phyloP scores from a whole-genome alignment of 208 protist species.

The Wallacemonas sp. region DNA sequence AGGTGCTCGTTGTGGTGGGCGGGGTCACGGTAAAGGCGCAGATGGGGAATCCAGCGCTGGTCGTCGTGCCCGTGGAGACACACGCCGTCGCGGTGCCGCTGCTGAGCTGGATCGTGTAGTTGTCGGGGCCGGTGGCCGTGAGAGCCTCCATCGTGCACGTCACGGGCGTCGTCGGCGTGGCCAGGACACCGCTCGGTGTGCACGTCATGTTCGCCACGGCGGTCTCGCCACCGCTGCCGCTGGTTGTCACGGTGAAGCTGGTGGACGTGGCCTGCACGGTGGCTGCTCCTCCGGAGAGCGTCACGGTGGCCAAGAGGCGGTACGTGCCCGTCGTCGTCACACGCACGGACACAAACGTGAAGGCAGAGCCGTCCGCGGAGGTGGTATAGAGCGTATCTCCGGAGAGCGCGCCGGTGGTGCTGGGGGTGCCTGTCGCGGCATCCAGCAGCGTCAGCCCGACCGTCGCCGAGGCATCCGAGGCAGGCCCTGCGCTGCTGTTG shows the following conservation, averaged over 20 bases:
- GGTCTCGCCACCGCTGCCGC: conserved; percentile 7
- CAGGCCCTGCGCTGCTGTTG: conserved; percentile 32
- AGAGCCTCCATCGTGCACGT: conserved; percentile 47
- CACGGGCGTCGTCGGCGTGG: conserved; percentile 19
- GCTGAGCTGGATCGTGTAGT: conserved; percentile 60
- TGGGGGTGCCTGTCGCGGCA: conserved; percentile 30
- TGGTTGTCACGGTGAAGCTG: conserved; percentile 39
- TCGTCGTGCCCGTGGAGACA: conserved; percentile 26
- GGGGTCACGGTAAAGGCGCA: conserved; percentile 73
- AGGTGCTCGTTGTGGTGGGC: conserved; percentile 17
- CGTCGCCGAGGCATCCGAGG: conserved; percentile 44
- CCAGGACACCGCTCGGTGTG: conserved; percentile 52
- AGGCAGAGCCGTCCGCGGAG: conserved; percentile 43
- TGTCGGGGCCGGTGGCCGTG: conserved; percentile 25
- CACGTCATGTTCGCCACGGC: conserved; percentile 50
- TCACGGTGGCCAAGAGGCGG: conserved; percentile 61
- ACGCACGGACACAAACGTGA: conserved; percentile 56
- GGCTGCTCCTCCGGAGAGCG: conserved; percentile 36
- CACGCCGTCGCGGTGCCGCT: conserved; percentile 48
- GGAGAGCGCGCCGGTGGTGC: conserved; percentile 32
- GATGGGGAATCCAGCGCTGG: conserved; percentile 27
- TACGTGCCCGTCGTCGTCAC: conserved; percentile 58
- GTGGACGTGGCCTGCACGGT: conserved; percentile 44
- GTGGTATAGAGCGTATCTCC: conserved; percentile 42
- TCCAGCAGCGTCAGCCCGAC: conserved; percentile 49